phyloP scores from a whole-genome alignment of 352 stramenopile species.

The Aphanomyces stellatus region DNA sequence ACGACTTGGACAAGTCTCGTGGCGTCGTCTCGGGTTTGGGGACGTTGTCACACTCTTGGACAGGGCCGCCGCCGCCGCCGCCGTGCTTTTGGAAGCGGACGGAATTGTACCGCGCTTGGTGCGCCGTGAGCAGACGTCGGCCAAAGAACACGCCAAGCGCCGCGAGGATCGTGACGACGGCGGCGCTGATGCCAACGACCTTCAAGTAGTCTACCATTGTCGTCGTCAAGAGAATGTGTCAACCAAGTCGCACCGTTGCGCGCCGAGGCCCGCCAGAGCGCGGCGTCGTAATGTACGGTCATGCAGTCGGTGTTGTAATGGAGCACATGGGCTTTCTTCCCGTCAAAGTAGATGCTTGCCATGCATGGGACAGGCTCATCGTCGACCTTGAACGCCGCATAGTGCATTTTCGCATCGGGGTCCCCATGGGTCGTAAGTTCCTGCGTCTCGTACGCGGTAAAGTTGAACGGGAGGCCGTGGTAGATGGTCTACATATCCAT shows the following conservation, averaged over 20 bases:
- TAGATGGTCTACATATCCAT: neutral
- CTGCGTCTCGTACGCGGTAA: constrained; percentile 16
- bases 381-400: constrained; percentile 4
- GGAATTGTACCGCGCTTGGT: neutral
- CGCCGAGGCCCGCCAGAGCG: neutral
- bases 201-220: neutral
- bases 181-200: neutral
- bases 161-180: neutral
- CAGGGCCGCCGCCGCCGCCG: neutral
- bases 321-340: neutral
- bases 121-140: neutral
- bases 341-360: constrained; percentile 10
- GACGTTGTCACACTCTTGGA: neutral
- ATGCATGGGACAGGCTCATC: constrained; percentile 7
- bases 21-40: neutral
- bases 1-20: constrained; percentile 5
- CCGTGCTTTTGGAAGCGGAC: neutral
- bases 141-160: neutral
- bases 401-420: constrained; percentile 1
- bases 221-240: neutral
- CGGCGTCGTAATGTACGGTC: neutral
- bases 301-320: constrained; percentile 16
- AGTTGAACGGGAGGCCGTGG: neutral
- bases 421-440: neutral
- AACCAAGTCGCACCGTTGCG: neutral